Percentiles rank a stretch among this genome's conserved stretches.
These are phyloP conservation scores for Eucalyptus pumila DNA, from an alignment of 345 rosid genomes.

Conservation along the genomic window DNA sequence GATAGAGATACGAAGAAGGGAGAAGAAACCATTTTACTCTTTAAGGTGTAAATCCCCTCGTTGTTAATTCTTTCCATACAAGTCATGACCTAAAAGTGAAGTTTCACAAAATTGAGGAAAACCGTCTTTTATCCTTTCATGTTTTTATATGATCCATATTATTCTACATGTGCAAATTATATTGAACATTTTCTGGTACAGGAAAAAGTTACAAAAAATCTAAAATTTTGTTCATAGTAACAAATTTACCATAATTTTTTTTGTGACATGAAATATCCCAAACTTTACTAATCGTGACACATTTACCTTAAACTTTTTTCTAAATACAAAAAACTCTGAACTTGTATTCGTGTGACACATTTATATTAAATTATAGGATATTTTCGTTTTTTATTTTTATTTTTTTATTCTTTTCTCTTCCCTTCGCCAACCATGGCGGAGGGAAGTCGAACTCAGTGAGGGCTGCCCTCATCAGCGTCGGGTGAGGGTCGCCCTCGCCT, in stretches of 20 bases:
- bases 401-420: no score
- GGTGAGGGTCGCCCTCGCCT: no score
- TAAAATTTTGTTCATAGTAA: no score
- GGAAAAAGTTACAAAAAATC: no score
- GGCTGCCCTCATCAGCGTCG: no score
- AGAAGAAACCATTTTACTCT: neutral
- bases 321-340: fast-evolving
- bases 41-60: neutral
- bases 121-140: neutral
- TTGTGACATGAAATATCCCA: fast-evolving
- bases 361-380: no score
- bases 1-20: neutral
- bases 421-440: fast-evolving
- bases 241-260: no score
- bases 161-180: neutral
- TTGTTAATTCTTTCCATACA: neutral
- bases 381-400: no score
- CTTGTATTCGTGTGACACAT: fast-evolving
- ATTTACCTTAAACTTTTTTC: no score
- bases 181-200: no score
- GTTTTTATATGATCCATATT: neutral
- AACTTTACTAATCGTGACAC: no score
- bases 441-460: no score
- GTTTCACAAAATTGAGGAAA: neutral
- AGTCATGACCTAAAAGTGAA: neutral